Evolutionary conservation across 352 stramenopile genomes (phyloP).

Genomic region (Phytophthora tentaculata): DNA sequence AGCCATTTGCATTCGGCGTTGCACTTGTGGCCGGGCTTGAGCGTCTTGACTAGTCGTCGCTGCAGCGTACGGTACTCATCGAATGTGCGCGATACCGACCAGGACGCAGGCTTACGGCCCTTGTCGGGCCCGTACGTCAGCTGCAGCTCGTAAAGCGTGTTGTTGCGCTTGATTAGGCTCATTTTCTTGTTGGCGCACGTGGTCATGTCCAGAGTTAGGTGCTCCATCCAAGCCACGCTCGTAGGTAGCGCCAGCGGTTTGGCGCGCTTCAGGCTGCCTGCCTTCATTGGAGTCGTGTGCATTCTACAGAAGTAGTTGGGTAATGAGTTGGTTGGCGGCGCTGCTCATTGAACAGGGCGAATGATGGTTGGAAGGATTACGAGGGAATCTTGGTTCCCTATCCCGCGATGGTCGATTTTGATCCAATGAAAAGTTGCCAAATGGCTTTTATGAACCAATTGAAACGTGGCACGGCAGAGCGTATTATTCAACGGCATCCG

Average conservation of each 20-base stretch:
- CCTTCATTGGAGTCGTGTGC: conserved; percentile 12
- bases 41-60: conserved; percentile 43
- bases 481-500: not conserved
- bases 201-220: conserved; percentile 32
- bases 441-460: conserved; percentile 6
- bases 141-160: conserved; percentile 42
- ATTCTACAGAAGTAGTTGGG: conserved; percentile 12
- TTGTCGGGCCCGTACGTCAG: conserved; percentile 18
- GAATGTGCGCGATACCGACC: conserved; percentile 39
- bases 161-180: conserved; percentile 35
- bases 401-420: not conserved
- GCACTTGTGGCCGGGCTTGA: conserved; percentile 61
- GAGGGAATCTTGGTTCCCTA: conserved; percentile 16
- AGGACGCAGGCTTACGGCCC: conserved; percentile 22
- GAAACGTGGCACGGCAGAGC: not conserved
- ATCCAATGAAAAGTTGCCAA: not conserved
- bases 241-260: conserved; percentile 30
- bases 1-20: conserved; percentile 66
- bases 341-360: conserved; percentile 3
- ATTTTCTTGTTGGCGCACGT: conserved; percentile 32
- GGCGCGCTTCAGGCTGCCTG: conserved; percentile 28
- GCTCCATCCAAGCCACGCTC: conserved; percentile 40
- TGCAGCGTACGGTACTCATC: conserved; percentile 57
- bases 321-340: conserved; percentile 6
- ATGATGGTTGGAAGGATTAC: conserved; percentile 13